Conservation (phyloP, 2,329 filamentous ascomycete genomes). For the Didymella arachidicola region DNA sequence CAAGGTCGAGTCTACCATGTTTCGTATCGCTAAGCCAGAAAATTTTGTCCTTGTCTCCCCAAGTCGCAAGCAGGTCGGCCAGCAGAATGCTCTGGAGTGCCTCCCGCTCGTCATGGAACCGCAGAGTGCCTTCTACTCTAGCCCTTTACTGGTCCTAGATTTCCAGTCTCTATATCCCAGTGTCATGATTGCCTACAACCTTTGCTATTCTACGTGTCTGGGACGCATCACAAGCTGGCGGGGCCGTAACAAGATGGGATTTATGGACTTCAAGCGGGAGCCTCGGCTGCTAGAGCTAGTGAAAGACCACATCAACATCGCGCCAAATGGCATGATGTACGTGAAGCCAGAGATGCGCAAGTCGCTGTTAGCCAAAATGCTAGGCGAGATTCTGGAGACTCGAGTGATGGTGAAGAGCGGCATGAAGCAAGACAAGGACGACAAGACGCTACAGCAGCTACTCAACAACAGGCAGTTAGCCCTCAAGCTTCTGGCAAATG, state of each 20-base stretch:
- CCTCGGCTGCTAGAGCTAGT: conserved; percentile 77
- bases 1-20: conserved; percentile 99
- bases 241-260: conserved; percentile 94
- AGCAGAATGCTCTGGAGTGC: conserved; percentile 93
- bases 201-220: conserved; percentile 96
- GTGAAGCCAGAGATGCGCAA: conserved; percentile 84
- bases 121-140: conserved; percentile 91
- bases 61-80: conserved; percentile 87
- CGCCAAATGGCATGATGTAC: conserved; percentile 98
- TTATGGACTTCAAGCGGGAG: conserved; percentile 83
- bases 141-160: conserved; percentile 87
- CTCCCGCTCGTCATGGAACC: conserved; percentile 97
- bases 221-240: conserved; percentile 87
- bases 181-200: conserved; percentile 99
- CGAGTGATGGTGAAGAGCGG: conserved; percentile 97
- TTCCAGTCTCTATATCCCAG: conserved; percentile 97
- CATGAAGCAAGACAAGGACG: conserved; percentile 92
- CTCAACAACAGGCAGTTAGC: conserved; percentile 94
- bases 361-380: conserved; percentile 93
- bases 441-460: conserved; percentile 82
- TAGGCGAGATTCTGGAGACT: conserved; percentile 93
- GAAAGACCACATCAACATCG: conserved; percentile 86
- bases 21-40: conserved; percentile 95
- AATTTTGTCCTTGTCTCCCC: conserved; percentile 92
- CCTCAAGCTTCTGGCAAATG: conserved; percentile 95